These are phyloP conservation scores for Ophiostoma piceae DNA, from an alignment of 2,329 filamentous ascomycete genomes.

Conservation along the genomic window DNA sequence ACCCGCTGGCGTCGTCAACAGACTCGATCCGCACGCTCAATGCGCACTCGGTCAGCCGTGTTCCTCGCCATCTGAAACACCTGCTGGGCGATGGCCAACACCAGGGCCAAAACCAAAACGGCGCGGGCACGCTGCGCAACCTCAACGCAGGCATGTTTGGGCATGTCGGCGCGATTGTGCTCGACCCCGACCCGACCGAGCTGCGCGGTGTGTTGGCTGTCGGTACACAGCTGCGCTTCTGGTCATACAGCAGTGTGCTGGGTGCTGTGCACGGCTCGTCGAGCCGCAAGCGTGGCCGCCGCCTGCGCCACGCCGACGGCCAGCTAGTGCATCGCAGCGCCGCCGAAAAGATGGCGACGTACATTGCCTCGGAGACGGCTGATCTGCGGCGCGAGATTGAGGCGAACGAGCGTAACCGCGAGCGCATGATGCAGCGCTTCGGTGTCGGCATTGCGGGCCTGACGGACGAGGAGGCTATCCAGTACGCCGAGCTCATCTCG, in stretches of 20 bases:
- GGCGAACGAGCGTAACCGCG: constrained; percentile 60
- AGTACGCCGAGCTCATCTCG: constrained; percentile 62
- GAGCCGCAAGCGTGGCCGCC: constrained; percentile 76
- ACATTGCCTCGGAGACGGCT: constrained; percentile 79
- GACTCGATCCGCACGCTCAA: constrained; percentile 82
- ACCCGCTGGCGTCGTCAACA: constrained; percentile 75
- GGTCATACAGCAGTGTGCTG: constrained; percentile 66
- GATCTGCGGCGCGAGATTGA: constrained; percentile 71
- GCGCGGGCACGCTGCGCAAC: constrained; percentile 35
- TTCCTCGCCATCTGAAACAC: constrained; percentile 63
- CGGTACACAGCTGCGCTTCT: constrained; percentile 82
- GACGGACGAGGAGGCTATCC: constrained; percentile 60
- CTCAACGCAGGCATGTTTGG: constrained; percentile 68
- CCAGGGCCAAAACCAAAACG: neutral
- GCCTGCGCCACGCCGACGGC: constrained; percentile 62
- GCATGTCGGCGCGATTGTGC: constrained; percentile 73
- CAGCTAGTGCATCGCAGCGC: constrained; percentile 45
- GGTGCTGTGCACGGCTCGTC: constrained; percentile 62
- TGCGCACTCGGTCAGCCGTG: constrained; percentile 73
- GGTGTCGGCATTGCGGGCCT: constrained; percentile 70
- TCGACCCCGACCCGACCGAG: constrained; percentile 82
- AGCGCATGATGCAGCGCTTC: constrained; percentile 71
- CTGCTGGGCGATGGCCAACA: constrained; percentile 36
- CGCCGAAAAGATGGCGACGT: constrained; percentile 67
- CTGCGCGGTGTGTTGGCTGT: constrained; percentile 83